Conservation (phyloP, 2,329 filamentous ascomycete genomes). For the Phyllosticta citribraziliensis region DNA sequence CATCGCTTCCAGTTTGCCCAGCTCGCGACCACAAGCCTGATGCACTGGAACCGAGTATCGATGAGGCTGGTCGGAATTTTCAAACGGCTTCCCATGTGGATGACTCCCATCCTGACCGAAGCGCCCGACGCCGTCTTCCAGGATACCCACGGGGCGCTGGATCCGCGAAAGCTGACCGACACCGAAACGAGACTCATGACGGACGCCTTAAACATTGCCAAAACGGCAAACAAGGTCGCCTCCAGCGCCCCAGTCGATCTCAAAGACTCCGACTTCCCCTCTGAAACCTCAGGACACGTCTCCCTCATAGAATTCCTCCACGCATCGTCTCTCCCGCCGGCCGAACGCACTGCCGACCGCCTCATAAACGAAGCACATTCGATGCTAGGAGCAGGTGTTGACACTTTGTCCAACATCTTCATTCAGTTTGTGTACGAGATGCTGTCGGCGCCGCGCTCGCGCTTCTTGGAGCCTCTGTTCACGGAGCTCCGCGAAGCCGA, state of each 20-base stretch:
- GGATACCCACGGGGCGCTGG: not conserved
- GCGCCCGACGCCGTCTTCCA: not conserved
- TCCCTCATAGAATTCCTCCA: not conserved
- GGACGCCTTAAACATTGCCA: not conserved
- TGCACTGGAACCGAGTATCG: not conserved
- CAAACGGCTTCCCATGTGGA: not conserved
- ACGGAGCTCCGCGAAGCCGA: constrained; percentile 1
- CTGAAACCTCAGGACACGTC: not conserved
- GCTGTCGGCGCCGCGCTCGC: constrained; percentile 5
- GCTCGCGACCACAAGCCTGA: not conserved
- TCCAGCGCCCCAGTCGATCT: too few relatives aligned
- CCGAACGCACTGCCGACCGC: constrained; percentile 7
- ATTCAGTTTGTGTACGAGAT: constrained; percentile 12
- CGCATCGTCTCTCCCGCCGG: constrained; percentile 2
- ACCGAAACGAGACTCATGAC: not conserved
- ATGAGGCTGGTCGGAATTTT: not conserved
- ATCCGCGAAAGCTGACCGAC: not conserved
- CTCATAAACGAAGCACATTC: constrained; percentile 12
- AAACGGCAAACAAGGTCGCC: not conserved
- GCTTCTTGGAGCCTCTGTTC: not conserved
- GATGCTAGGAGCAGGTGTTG: constrained; percentile 14
- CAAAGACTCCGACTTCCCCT: not conserved
- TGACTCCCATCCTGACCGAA: not conserved
- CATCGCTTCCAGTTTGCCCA: not conserved
- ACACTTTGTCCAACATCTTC: constrained; percentile 13